Conservation (phyloP, 164 flowering plant species). For the Stephania japonica region DNA sequence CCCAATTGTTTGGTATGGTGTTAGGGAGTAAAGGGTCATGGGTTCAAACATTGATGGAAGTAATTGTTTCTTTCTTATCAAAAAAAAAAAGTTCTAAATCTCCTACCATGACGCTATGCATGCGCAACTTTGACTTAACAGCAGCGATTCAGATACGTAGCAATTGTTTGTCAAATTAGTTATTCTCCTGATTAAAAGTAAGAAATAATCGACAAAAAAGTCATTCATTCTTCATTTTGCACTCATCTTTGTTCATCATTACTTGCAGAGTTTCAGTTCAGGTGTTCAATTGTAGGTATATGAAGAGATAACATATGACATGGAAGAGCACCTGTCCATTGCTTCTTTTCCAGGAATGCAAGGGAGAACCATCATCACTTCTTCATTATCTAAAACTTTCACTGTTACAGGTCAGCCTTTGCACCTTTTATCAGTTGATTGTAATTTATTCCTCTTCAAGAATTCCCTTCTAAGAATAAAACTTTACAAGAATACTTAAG, state of each 20-base stretch:
- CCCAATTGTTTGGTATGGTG: too few species aligned
- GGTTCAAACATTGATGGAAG: too few species aligned
- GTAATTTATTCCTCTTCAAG: neutral
- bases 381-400: slow-evolving; percentile 76
- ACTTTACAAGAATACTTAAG: neutral
- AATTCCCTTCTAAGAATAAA: neutral
- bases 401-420: slow-evolving; percentile 56
- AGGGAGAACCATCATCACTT: slow-evolving; percentile 65
- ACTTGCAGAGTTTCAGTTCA: neutral
- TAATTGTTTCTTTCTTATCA: too few species aligned
- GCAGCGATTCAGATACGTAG: neutral
- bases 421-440: neutral
- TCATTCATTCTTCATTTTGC: neutral
- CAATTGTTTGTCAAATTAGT: neutral
- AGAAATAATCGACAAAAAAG: neutral
- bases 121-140: neutral
- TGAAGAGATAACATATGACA: slow-evolving; percentile 64
- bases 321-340: slow-evolving; percentile 54
- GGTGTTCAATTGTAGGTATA: slow-evolving; percentile 48
- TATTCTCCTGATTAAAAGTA: neutral
- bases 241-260: neutral
- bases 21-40: too few species aligned
- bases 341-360: slow-evolving; percentile 81
- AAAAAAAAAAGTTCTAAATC: too few species aligned
- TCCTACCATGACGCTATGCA: neutral